Percentiles rank a stretch among this genome's conserved stretches.
phyloP scores from a whole-genome alignment of 768 basidiomycete species.

The Suillus clintonianus region DNA sequence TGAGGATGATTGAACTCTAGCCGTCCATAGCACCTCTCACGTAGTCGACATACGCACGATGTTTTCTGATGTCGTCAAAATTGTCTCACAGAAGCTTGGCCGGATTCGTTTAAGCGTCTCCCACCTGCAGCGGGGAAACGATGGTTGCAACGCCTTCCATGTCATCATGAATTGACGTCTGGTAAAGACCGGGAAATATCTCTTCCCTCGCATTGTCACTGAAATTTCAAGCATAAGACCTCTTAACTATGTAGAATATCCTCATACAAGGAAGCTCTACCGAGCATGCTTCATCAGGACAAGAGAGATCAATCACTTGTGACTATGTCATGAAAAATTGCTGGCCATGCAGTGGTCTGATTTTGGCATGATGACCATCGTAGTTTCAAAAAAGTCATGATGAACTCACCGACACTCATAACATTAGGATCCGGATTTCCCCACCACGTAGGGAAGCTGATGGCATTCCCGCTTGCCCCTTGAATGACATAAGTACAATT shows the following conservation, averaged over 20 bases:
- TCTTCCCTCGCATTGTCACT: neutral
- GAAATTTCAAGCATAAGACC: neutral
- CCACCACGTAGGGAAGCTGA: constrained; percentile 51
- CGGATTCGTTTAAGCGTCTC: neutral
- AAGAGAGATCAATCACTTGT: neutral
- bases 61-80: constrained; percentile 1
- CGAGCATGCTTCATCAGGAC: neutral
- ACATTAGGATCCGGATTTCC: constrained; percentile 25
- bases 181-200: neutral
- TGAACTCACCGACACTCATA: constrained; percentile 13
- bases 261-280: neutral
- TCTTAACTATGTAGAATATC: no score
- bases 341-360: constrained; percentile 1
- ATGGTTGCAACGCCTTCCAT: neutral
- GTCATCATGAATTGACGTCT: neutral
- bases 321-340: neutral
- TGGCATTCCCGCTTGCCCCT: constrained; percentile 43
- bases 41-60: neutral
- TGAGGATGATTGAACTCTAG: constrained; percentile 36
- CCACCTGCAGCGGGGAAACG: neutral
- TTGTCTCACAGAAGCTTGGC: neutral
- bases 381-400: neutral
- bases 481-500: constrained; percentile 31
- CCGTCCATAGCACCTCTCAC: neutral
- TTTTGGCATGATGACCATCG: neutral